These are phyloP conservation scores for Sugiyamaella mastotermitis DNA, from an alignment of 805 yeast species.

Conservation along the genomic window DNA sequence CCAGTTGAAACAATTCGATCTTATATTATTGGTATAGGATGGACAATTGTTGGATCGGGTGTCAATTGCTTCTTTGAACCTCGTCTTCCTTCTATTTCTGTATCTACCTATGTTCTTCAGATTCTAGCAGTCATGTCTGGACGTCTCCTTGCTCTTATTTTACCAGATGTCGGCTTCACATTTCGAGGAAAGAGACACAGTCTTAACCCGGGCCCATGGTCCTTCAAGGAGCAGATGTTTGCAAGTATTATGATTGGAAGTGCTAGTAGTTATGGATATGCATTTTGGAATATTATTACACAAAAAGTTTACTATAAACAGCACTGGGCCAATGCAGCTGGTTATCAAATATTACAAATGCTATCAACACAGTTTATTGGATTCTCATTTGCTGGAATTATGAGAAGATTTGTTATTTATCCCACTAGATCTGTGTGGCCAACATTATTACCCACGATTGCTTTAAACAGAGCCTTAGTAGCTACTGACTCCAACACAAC, in stretches of 20 bases:
- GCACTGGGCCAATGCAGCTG: constrained; percentile 33
- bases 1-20: constrained; percentile 49
- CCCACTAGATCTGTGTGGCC: constrained; percentile 44
- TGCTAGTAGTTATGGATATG: constrained; percentile 24
- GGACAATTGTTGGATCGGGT: constrained; percentile 49
- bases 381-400: constrained; percentile 50
- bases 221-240: constrained; percentile 60
- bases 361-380: constrained; percentile 49
- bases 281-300: constrained; percentile 15
- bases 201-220: constrained; percentile 62
- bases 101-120: constrained; percentile 40
- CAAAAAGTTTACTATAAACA: constrained; percentile 24
- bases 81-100: constrained; percentile 44
- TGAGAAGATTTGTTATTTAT: constrained; percentile 42
- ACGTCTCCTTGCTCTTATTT: constrained; percentile 21
- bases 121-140: constrained; percentile 53
- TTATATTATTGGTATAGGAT: constrained; percentile 43
- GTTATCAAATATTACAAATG: constrained; percentile 41
- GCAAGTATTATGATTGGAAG: constrained; percentile 37
- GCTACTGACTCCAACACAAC: constrained; percentile 18
- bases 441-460: constrained; percentile 51
- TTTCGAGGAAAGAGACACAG: constrained; percentile 36
- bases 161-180: constrained; percentile 39
- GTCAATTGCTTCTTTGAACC: constrained; percentile 53
- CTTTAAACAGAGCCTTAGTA: constrained; percentile 43